These are phyloP conservation scores for Daldinia eschscholtzii DNA, from an alignment of 2,329 filamentous ascomycete genomes.

Conservation along the genomic window DNA sequence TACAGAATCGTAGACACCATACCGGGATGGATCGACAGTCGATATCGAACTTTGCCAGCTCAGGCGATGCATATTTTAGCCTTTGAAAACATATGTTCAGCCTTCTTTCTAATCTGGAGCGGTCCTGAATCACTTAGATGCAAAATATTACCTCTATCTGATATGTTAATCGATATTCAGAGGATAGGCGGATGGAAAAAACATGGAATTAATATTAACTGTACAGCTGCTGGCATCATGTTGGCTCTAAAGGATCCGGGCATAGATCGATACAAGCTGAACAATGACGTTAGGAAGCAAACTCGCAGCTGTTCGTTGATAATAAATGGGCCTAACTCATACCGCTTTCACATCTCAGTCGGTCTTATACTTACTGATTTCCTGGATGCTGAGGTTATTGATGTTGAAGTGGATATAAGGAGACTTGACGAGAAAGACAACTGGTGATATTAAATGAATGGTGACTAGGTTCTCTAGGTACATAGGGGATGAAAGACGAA, in stretches of 20 bases:
- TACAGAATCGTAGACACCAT: neutral
- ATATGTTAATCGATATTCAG: neutral
- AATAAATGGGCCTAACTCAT: neutral
- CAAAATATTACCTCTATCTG: neutral
- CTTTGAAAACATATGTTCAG: slow-evolving; percentile 3
- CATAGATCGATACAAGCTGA: no score
- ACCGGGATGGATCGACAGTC: slow-evolving; percentile 3
- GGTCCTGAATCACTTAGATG: no score
- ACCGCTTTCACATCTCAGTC: neutral
- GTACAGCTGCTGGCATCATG: slow-evolving; percentile 3
- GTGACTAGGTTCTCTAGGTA: neutral
- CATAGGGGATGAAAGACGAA: no score
- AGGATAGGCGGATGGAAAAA: neutral
- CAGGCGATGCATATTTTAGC: neutral
- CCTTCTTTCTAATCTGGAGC: slow-evolving; percentile 15
- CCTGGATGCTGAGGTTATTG: neutral
- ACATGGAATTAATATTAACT: neutral
- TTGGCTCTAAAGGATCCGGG: neutral
- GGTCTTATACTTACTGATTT: neutral
- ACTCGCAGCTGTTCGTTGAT: neutral
- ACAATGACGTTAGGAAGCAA: neutral
- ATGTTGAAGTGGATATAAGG: slow-evolving; percentile 5
- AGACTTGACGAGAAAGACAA: neutral
- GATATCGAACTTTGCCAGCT: neutral
- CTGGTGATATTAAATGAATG: neutral